A percentile compares a stretch with the other conserved stretches of the same genome.
Conservation (phyloP, 1,284 basidiomycete species). For the Microbotryomycetes sp. region DNA sequence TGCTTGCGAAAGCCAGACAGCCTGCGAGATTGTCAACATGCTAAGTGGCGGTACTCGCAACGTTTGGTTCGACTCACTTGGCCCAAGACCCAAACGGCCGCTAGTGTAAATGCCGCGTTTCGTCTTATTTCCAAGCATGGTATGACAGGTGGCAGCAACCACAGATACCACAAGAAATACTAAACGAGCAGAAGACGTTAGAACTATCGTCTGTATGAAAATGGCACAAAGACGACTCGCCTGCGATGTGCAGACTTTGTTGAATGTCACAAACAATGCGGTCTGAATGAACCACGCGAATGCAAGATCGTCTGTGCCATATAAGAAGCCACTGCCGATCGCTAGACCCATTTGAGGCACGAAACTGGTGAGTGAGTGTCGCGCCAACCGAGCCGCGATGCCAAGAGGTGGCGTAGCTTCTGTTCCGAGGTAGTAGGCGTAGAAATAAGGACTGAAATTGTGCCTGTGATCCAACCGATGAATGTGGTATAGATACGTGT, state of each 20-base stretch:
- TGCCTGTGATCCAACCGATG: slow-evolving; percentile 89
- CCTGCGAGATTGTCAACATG: slow-evolving; percentile 43
- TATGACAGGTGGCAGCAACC: slow-evolving; percentile 76
- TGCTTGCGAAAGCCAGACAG: slow-evolving; percentile 73
- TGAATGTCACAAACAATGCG: slow-evolving; percentile 81
- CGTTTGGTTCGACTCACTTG: slow-evolving; percentile 46
- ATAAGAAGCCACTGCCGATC: slow-evolving; percentile 59
- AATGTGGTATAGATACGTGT: slow-evolving; percentile 90
- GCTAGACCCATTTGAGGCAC: slow-evolving; percentile 56
- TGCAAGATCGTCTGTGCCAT: slow-evolving; percentile 54
- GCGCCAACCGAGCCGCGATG: slow-evolving; percentile 28
- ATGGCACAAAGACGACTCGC: slow-evolving; percentile 46
- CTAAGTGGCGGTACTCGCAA: background rate
- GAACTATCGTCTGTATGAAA: background rate
- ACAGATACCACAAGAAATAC: slow-evolving; percentile 98
- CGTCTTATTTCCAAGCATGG: slow-evolving; percentile 55
- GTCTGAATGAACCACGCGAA: slow-evolving; percentile 92
- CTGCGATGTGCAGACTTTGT: slow-evolving; percentile 97
- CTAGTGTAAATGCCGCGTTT: slow-evolving; percentile 44
- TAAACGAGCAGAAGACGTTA: slow-evolving; percentile 42
- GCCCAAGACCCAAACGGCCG: slow-evolving; percentile 63
- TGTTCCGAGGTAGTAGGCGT: slow-evolving; percentile 70
- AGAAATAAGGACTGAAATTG: slow-evolving; percentile 97
- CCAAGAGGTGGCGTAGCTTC: slow-evolving; percentile 9
- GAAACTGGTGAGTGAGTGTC: slow-evolving; percentile 38